These are phyloP conservation scores for Saccharomyces jurei DNA, from an alignment of 805 yeast genomes.

Conservation along the genomic window DNA sequence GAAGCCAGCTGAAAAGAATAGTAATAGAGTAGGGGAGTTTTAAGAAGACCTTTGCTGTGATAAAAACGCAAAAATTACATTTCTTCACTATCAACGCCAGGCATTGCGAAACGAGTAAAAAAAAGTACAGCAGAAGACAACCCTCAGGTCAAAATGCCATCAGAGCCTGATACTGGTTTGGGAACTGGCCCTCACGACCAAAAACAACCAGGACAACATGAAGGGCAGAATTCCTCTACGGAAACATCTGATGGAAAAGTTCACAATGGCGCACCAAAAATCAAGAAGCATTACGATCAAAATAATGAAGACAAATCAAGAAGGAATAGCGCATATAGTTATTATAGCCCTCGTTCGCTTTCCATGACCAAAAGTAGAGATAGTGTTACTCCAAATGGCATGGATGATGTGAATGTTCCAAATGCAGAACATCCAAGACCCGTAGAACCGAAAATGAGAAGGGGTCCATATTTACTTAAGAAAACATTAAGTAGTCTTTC, in stretches of 20 bases:
- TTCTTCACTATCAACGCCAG: background rate
- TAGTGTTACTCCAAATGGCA: background rate
- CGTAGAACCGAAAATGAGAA: conserved; percentile 8
- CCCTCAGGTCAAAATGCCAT: background rate
- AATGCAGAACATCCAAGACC: background rate
- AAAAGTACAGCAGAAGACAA: background rate
- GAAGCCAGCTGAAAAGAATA: background rate
- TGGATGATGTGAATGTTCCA: background rate
- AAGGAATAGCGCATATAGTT: conserved; percentile 2
- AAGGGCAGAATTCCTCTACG: background rate
- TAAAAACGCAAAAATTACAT: background rate
- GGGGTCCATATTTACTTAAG: conserved; percentile 10
- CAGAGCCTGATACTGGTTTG: background rate
- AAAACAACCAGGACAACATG: background rate
- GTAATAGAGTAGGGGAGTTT: background rate
- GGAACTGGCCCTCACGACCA: background rate
- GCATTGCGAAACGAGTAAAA: background rate
- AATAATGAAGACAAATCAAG: background rate
- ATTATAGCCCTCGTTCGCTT: conserved; percentile 1
- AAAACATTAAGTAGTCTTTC: conserved; percentile 22
- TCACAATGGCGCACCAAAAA: conserved; percentile 8
- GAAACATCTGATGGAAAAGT: conserved; percentile 1
- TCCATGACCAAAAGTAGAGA: conserved; percentile 2
- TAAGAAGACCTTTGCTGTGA: background rate
- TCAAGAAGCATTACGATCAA: conserved; percentile 4